These are phyloP conservation scores for Pezicula radicicola DNA, from an alignment of 2,329 filamentous ascomycete genomes.

Conservation along the genomic window DNA sequence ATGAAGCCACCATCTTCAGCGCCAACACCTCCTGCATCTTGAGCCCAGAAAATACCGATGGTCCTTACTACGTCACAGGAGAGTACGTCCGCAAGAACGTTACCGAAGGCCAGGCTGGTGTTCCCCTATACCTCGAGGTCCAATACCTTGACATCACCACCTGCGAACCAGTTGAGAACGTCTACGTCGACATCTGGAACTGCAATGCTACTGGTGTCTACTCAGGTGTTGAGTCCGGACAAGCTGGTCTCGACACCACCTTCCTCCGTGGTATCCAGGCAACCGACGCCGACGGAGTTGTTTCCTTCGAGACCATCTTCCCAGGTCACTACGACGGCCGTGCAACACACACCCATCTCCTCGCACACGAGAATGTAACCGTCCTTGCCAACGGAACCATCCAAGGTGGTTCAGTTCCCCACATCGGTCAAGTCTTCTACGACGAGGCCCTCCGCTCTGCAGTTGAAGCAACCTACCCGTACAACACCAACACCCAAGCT, in stretches of 20 bases:
- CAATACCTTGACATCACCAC: conserved; percentile 35
- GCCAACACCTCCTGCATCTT: too few relatives aligned
- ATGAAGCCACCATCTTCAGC: too few relatives aligned
- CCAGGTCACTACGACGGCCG: conserved; percentile 40
- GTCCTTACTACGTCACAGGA: conserved; percentile 23
- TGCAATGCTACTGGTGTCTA: conserved; percentile 37
- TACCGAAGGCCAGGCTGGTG: conserved; percentile 29
- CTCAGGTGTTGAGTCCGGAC: conserved; percentile 26
- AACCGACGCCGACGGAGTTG: conserved; percentile 37
- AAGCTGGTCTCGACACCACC: neutral
- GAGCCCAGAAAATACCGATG: conserved; percentile 14
- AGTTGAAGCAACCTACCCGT: conserved; percentile 47
- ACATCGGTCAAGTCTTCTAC: conserved; percentile 63
- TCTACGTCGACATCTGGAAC: conserved; percentile 37
- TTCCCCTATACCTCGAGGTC: conserved; percentile 33
- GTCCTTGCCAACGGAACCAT: conserved; percentile 40
- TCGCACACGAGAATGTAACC: neutral
- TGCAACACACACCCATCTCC: conserved; percentile 43
- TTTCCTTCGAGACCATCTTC: conserved; percentile 37
- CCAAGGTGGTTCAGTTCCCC: conserved; percentile 45
- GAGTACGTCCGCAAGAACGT: conserved; percentile 33
- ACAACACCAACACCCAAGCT: conserved; percentile 40
- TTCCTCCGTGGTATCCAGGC: conserved; percentile 34
- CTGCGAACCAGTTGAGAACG: conserved; percentile 32
- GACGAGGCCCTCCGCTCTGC: conserved; percentile 52